Evolutionary conservation across 2,329 filamentous ascomycete genomes (phyloP).

Genomic region (Ophiocordyceps sinensis): DNA sequence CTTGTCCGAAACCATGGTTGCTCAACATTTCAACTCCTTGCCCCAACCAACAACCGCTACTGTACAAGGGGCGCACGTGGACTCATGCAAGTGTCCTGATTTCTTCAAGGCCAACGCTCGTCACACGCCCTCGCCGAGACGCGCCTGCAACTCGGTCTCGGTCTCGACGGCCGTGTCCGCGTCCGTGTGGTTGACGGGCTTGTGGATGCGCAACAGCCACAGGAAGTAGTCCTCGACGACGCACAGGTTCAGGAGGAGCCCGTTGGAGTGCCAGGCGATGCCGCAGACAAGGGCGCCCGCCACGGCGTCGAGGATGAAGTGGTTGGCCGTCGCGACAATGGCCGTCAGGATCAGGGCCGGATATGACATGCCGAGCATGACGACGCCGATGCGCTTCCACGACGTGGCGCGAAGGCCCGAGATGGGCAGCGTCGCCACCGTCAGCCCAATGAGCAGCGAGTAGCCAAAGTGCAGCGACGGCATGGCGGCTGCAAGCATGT

Average conservation of each 20-base stretch:
- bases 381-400: constrained; percentile 31
- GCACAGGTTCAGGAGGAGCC: constrained; percentile 45
- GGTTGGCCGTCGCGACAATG: constrained; percentile 59
- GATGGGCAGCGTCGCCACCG: constrained; percentile 51
- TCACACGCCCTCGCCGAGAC: neutral
- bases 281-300: constrained; percentile 52
- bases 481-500: constrained; percentile 45
- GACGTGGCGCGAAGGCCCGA: constrained; percentile 34
- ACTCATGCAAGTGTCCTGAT: too few species aligned
- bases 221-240: constrained; percentile 56
- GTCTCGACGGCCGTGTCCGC: constrained; percentile 11
- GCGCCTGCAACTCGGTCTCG: neutral
- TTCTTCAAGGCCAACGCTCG: too few species aligned
- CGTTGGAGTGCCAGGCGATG: constrained; percentile 45
- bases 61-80: too few species aligned
- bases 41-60: too few species aligned
- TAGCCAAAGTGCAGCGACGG: constrained; percentile 65
- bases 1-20: too few species aligned
- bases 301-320: constrained; percentile 58
- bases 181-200: constrained; percentile 34
- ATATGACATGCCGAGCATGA: constrained; percentile 43
- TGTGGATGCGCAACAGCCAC: constrained; percentile 47
- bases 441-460: constrained; percentile 57
- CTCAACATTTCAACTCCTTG: too few species aligned
- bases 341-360: constrained; percentile 50